Percentiles rank a stretch among this genome's conserved stretches.
Conservation (phyloP, 495 filamentous ascomycete species). For the Staphylotrichum tortipilum region DNA sequence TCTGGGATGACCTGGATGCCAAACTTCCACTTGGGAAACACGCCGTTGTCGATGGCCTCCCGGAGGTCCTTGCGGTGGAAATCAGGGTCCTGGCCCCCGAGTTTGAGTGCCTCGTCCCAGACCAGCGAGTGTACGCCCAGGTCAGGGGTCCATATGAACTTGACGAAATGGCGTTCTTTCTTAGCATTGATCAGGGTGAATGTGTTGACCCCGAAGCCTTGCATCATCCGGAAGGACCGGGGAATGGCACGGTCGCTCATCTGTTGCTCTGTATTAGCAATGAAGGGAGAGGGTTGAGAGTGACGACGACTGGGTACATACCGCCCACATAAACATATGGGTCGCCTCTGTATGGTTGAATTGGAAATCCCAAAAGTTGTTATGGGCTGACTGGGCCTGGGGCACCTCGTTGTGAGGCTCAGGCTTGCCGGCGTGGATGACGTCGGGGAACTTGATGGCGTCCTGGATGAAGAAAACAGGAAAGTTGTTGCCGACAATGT, state of each 20-base stretch:
- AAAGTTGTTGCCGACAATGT: slow-evolving; percentile 58
- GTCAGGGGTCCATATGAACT: slow-evolving; percentile 71
- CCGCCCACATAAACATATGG: slow-evolving; percentile 75
- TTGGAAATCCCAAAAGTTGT: slow-evolving; percentile 55
- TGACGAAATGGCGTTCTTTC: slow-evolving; percentile 68
- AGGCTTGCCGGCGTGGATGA: slow-evolving; percentile 72
- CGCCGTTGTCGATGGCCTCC: slow-evolving; percentile 68
- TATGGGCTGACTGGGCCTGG: slow-evolving; percentile 57
- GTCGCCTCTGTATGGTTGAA: slow-evolving; percentile 64
- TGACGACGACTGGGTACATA: slow-evolving; percentile 1
- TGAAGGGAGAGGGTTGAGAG: not conserved
- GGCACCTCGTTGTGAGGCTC: slow-evolving; percentile 66
- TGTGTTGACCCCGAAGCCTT: slow-evolving; percentile 86
- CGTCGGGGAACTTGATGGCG: slow-evolving; percentile 64
- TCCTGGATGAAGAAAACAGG: slow-evolving; percentile 68
- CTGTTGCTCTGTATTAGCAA: not conserved
- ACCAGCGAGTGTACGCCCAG: slow-evolving; percentile 77
- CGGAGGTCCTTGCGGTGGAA: slow-evolving; percentile 80
- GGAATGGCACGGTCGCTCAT: slow-evolving; percentile 76
- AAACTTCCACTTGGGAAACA: slow-evolving; percentile 75
- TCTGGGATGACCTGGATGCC: slow-evolving; percentile 71
- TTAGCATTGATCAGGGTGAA: slow-evolving; percentile 63
- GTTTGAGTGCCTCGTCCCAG: slow-evolving; percentile 82
- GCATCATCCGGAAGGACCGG: slow-evolving; percentile 79
- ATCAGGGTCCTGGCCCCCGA: slow-evolving; percentile 74